Evolutionary conservation across 2,329 filamentous ascomycete species (phyloP).

Genomic region (Stachybotrys echinatus): DNA sequence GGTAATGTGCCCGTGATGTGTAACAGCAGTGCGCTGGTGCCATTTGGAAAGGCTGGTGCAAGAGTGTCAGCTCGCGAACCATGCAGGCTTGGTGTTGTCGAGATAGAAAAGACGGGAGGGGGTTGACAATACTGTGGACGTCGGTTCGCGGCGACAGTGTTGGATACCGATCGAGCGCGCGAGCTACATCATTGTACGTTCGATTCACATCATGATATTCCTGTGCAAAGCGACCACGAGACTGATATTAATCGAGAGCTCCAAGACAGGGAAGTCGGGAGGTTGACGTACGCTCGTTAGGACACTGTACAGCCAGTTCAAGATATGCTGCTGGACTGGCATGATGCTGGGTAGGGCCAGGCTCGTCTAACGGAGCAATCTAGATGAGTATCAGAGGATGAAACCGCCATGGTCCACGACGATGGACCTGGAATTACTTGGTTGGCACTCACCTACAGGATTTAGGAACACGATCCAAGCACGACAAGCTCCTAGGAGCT

Average conservation of each 20-base stretch:
- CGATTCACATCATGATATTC: conserved; percentile 92
- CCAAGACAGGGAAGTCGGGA: conserved; percentile 3
- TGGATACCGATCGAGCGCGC: conserved; percentile 72
- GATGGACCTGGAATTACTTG: not conserved
- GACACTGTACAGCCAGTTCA: conserved; percentile 94
- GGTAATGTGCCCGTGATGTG: conserved; percentile 84
- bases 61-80: conserved; percentile 5
- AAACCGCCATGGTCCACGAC: not conserved
- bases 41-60: conserved; percentile 75
- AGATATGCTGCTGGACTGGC: conserved; percentile 80
- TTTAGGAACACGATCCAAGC: not conserved
- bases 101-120: conserved; percentile 1
- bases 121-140: conserved; percentile 69
- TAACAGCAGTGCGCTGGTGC: conserved; percentile 78
- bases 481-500: not conserved
- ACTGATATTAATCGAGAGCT: conserved; percentile 4
- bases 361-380: not conserved
- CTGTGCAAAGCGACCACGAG: conserved; percentile 36
- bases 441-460: not conserved
- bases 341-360: conserved; percentile 24
- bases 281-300: conserved; percentile 60
- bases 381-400: not conserved
- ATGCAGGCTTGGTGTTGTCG: not conserved
- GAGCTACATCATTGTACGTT: conserved; percentile 86
- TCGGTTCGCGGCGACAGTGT: conserved; percentile 83